phyloP scores from a whole-genome alignment of 768 basidiomycete genomes.

The Amanita phalloides region DNA sequence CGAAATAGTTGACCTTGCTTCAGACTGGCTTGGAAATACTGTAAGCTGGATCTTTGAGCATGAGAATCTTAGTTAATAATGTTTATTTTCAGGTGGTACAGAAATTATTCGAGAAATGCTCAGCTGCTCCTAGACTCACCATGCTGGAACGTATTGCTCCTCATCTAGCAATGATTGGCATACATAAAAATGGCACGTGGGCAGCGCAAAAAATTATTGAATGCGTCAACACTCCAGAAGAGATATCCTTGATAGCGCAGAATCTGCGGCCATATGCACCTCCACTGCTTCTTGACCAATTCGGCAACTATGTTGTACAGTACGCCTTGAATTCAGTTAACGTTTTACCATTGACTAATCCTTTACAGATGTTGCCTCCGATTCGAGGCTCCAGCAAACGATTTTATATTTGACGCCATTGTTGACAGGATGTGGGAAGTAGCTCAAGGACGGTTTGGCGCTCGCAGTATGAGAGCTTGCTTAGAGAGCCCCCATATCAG shows the following conservation, averaged over 20 bases:
- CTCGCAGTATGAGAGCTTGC: slow-evolving; percentile 95
- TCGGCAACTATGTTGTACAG: slow-evolving; percentile 91
- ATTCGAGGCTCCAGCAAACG: slow-evolving; percentile 82
- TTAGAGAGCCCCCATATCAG: slow-evolving; percentile 86
- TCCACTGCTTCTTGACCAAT: slow-evolving; percentile 88
- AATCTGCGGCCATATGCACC: slow-evolving; percentile 88
- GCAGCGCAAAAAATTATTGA: slow-evolving; percentile 99
- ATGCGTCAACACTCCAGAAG: slow-evolving; percentile 81
- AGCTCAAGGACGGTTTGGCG: slow-evolving; percentile 95
- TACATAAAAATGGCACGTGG: slow-evolving; percentile 99
- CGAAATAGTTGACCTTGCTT: slow-evolving; percentile 90
- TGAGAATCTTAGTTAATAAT: neutral
- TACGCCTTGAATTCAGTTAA: slow-evolving; percentile 28
- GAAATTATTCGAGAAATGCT: slow-evolving; percentile 91
- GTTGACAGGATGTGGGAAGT: slow-evolving; percentile 98
- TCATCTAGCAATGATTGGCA: slow-evolving; percentile 93
- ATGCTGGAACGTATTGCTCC: slow-evolving; percentile 94
- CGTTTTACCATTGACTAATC: neutral
- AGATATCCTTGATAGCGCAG: slow-evolving; percentile 74
- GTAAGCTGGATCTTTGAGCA: slow-evolving; percentile 26
- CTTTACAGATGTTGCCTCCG: slow-evolving; percentile 69
- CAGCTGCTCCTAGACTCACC: slow-evolving; percentile 61
- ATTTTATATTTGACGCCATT: slow-evolving; percentile 97
- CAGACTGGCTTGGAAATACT: slow-evolving; percentile 98
- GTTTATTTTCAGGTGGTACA: slow-evolving; percentile 64